These are phyloP conservation scores for Penstemon eatonii DNA, from an alignment of 257 asterid species.

Conservation along the genomic window DNA sequence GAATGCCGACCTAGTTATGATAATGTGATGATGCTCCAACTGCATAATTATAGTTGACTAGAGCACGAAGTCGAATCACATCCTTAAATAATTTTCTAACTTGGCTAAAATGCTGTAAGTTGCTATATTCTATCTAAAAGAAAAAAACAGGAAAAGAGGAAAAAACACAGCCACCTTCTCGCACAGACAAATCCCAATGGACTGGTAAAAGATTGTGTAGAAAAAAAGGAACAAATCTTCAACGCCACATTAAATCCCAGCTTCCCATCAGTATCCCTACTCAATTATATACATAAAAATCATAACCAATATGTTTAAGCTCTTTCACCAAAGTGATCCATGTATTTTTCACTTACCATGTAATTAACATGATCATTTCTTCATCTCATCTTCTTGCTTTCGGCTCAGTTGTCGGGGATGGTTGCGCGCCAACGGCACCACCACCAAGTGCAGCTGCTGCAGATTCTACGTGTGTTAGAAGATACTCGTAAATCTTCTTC, in stretches of 20 bases:
- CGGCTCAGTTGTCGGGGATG: conserved; percentile 46
- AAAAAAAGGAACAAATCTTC: conserved; percentile 27
- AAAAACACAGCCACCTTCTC: background rate
- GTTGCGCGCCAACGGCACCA: conserved; percentile 54
- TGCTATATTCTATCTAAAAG: too few relatives aligned
- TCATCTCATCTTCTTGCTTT: conserved; percentile 54
- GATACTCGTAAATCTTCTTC: conserved; percentile 93
- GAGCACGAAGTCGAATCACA: too few relatives aligned
- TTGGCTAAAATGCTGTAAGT: too few relatives aligned
- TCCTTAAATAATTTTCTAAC: too few relatives aligned
- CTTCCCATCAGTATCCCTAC: conserved; percentile 34
- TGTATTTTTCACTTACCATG: background rate
- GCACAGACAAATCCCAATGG: conserved; percentile 29
- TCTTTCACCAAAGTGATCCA: conserved; percentile 21
- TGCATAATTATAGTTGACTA: too few relatives aligned
- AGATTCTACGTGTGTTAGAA: conserved; percentile 92
- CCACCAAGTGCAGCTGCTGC: conserved; percentile 96
- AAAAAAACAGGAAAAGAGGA: too few relatives aligned
- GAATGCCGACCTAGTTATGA: too few relatives aligned
- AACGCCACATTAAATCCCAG: conserved; percentile 26
- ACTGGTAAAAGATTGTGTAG: background rate
- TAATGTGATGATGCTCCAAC: too few relatives aligned
- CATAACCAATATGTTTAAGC: conserved; percentile 21
- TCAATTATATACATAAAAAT: conserved; percentile 38
- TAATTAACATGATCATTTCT: conserved; percentile 1